These are phyloP conservation scores for Phytopythium delawarense DNA, from an alignment of 352 stramenopile species.

Conservation along the genomic window DNA sequence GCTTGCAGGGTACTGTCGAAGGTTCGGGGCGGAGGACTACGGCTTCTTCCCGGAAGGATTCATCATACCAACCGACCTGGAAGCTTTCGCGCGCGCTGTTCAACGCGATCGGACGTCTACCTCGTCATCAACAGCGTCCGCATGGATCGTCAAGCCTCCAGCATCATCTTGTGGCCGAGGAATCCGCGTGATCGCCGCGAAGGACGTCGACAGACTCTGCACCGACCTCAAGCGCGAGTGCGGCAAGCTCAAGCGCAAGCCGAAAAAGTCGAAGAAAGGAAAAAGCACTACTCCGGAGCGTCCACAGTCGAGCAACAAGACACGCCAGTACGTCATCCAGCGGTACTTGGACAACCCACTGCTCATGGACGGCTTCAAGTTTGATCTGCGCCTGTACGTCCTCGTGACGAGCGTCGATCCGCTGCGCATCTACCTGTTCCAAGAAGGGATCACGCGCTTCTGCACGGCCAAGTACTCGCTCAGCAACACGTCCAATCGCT, in stretches of 20 bases:
- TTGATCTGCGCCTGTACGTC: conserved; percentile 89
- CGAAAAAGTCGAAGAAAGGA: neutral
- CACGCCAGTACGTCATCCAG: conserved; percentile 65
- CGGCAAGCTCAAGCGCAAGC: conserved; percentile 8
- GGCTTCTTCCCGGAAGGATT: conserved; percentile 85
- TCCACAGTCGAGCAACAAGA: conserved; percentile 9
- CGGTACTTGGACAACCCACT: conserved; percentile 72
- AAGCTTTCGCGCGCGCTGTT: conserved; percentile 47
- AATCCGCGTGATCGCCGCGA: conserved; percentile 67
- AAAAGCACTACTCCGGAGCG: conserved; percentile 6
- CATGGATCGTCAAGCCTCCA: conserved; percentile 88
- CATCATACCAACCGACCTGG: conserved; percentile 70
- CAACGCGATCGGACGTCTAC: conserved; percentile 26
- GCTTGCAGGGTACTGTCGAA: conserved; percentile 48
- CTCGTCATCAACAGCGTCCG: conserved; percentile 5
- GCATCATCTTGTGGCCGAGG: conserved; percentile 83
- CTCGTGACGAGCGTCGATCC: conserved; percentile 85
- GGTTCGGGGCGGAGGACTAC: conserved; percentile 51
- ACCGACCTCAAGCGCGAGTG: conserved; percentile 3
- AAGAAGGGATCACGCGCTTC: conserved; percentile 83
- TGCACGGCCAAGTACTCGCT: conserved; percentile 77
- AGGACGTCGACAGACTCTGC: conserved; percentile 25
- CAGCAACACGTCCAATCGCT: conserved; percentile 56
- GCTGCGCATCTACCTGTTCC: conserved; percentile 81
- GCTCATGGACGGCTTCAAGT: conserved; percentile 85